phyloP scores from a whole-genome alignment of 2,329 filamentous ascomycete genomes.

The Colletotrichum tamarilloi region DNA sequence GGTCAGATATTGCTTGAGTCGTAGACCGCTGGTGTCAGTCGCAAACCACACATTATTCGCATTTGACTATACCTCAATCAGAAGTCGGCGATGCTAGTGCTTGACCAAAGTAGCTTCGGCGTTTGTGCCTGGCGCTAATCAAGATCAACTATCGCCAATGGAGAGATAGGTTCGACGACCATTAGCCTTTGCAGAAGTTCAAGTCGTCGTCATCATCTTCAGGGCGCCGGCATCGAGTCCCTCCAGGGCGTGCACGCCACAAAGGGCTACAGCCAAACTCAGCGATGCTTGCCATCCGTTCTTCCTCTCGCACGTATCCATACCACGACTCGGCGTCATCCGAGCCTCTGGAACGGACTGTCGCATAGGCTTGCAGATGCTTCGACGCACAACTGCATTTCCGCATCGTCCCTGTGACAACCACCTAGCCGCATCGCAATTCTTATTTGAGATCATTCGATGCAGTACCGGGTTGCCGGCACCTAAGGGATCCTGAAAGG shows the following conservation, averaged over 20 bases:
- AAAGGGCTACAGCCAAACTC: neutral
- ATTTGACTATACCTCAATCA: neutral
- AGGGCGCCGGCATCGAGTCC: neutral
- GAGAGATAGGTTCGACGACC: neutral
- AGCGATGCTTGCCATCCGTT: neutral
- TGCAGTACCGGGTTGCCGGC: neutral
- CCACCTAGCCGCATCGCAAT: neutral
- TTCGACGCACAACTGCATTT: neutral
- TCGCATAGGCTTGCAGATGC: neutral
- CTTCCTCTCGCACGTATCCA: neutral
- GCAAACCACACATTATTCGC: neutral
- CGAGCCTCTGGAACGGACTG: neutral
- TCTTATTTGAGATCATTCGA: neutral
- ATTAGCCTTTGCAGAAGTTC: neutral
- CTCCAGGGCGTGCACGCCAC: neutral
- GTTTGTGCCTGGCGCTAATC: neutral
- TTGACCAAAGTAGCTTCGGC: neutral
- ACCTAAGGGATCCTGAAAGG: neutral
- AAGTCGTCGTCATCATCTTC: neutral
- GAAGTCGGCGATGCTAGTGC: neutral
- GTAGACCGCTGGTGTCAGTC: neutral
- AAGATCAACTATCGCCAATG: neutral
- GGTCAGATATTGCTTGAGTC: neutral
- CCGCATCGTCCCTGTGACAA: neutral
- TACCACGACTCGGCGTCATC: neutral